phyloP scores from a whole-genome alignment of 768 basidiomycete genomes.

The Tricholoma matsutake region DNA sequence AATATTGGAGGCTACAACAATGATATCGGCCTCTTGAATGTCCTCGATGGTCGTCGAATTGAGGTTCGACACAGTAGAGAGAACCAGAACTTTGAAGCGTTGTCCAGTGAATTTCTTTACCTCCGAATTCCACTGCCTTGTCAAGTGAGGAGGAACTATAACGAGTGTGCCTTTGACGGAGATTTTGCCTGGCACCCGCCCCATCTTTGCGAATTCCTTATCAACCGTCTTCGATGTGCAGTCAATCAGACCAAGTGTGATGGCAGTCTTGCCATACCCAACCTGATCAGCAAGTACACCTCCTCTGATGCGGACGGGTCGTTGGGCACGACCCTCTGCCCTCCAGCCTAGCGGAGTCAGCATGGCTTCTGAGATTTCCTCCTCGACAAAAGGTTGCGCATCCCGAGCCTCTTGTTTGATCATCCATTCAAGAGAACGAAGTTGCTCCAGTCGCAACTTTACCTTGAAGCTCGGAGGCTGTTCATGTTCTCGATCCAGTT shows the following conservation, averaged over 20 bases:
- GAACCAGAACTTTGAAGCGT: conserved; percentile 59
- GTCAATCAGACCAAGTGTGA: conserved; percentile 87
- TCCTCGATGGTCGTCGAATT: conserved; percentile 71
- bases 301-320: conserved; percentile 73
- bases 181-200: conserved; percentile 60
- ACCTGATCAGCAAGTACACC: conserved; percentile 96
- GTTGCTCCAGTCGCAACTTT: conserved; percentile 76
- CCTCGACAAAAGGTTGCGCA: conserved; percentile 79
- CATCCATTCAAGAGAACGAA: conserved; percentile 94
- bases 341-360: conserved; percentile 88
- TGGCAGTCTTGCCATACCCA: conserved; percentile 96
- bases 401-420: conserved; percentile 65
- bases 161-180: conserved; percentile 77
- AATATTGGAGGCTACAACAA: conserved; percentile 84
- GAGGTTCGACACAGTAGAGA: conserved; percentile 67
- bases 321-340: conserved; percentile 86
- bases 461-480: conserved; percentile 82
- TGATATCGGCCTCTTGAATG: conserved; percentile 78
- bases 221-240: conserved; percentile 54
- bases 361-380: conserved; percentile 91
- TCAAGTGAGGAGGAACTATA: conserved; percentile 88
- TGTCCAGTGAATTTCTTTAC: conserved; percentile 74
- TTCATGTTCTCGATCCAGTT: conserved; percentile 57
- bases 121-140: conserved; percentile 87
- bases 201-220: conserved; percentile 54